phyloP scores from a whole-genome alignment of 257 asterid genomes.

The Salvia hispanica region DNA sequence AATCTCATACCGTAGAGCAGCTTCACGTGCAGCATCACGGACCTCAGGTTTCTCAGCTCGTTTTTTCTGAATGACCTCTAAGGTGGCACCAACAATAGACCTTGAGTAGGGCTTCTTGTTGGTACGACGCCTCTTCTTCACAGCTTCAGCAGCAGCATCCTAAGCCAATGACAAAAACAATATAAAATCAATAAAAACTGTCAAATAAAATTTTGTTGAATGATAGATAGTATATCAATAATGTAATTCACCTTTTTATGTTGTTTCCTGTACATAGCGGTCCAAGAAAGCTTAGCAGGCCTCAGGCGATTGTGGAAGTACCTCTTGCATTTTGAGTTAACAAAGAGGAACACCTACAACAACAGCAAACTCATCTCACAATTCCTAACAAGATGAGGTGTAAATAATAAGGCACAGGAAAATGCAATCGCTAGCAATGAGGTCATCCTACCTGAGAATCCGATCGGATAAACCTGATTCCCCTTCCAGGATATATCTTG shows the following conservation, averaged over 20 bases:
- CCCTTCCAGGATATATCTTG: slow-evolving; percentile 85
- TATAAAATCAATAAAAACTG: not conserved
- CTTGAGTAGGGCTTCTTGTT: slow-evolving; percentile 86
- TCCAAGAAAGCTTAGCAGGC: slow-evolving; percentile 89
- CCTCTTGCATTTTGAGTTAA: slow-evolving; percentile 84
- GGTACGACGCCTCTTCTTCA: slow-evolving; percentile 80
- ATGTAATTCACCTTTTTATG: slow-evolving; percentile 63
- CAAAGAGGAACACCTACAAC: slow-evolving; percentile 73
- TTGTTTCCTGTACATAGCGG: slow-evolving; percentile 85
- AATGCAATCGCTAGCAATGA: not conserved
- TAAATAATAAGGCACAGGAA: not conserved
- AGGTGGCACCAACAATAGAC: slow-evolving; percentile 89
- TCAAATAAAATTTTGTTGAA: not conserved
- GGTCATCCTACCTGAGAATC: slow-evolving; percentile 63
- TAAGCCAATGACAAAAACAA: slow-evolving; percentile 15
- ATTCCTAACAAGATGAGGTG: not conserved
- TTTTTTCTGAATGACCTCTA: slow-evolving; percentile 85
- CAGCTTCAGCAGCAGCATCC: slow-evolving; percentile 89
- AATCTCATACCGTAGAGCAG: slow-evolving; percentile 69
- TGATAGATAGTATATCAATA: not conserved
- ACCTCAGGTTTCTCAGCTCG: slow-evolving; percentile 86
- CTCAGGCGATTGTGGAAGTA: slow-evolving; percentile 83
- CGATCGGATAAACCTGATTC: slow-evolving; percentile 65
- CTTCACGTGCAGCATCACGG: slow-evolving; percentile 94
- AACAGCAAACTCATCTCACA: not conserved